Percentiles rank a stretch among this genome's conserved stretches.
phyloP scores from a whole-genome alignment of 2,329 filamentous ascomycete species.

The Botrytis hyacinthi region DNA sequence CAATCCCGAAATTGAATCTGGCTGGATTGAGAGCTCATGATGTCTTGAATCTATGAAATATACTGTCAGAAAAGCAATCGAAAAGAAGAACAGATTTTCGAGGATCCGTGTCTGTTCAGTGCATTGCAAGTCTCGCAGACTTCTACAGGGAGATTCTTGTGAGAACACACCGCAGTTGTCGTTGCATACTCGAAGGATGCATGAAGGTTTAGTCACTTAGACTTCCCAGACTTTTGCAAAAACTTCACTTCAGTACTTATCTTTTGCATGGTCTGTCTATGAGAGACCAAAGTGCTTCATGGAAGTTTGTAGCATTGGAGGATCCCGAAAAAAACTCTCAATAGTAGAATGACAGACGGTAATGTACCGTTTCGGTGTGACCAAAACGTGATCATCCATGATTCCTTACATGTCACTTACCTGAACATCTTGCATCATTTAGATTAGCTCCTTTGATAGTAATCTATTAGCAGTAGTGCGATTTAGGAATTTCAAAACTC shows the following conservation, averaged over 20 bases:
- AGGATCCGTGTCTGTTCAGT: not conserved
- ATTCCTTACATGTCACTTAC: not conserved
- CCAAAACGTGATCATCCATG: not conserved
- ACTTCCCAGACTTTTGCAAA: not conserved
- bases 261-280: fast-evolving
- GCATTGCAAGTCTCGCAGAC: not conserved
- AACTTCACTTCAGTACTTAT: not conserved
- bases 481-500: not conserved
- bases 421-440: not conserved
- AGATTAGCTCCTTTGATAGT: not conserved
- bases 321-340: not conserved
- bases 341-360: not conserved
- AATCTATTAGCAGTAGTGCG: not conserved
- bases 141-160: not conserved
- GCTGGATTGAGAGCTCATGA: not conserved
- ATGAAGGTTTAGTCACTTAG: not conserved
- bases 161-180: not conserved
- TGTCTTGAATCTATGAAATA: not conserved
- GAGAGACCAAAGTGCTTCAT: not conserved
- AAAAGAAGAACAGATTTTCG: not conserved
- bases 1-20: not conserved
- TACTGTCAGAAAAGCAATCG: too few relatives aligned
- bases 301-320: not conserved
- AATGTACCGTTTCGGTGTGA: not conserved
- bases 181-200: not conserved